phyloP scores from a whole-genome alignment of 2,329 filamentous ascomycete species.

The Trichoderma arundinaceum region DNA sequence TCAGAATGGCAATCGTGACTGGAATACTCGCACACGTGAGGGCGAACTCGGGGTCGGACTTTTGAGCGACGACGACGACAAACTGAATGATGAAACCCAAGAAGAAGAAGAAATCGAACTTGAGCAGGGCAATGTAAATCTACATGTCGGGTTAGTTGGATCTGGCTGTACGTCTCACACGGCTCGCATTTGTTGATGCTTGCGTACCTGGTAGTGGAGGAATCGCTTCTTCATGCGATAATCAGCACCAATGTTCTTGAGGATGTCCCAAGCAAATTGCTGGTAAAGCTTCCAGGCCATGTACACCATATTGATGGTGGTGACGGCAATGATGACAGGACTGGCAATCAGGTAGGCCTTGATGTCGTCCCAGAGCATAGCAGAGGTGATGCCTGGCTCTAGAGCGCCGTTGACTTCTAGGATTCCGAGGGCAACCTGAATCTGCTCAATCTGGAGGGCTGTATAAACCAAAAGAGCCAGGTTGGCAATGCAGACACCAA shows the following conservation, averaged over 20 bases:
- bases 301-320: constrained; percentile 73
- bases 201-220: constrained; percentile 85
- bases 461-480: constrained; percentile 90
- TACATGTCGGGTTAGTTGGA: constrained; percentile 46
- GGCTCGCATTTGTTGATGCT: no score
- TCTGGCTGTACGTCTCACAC: background rate
- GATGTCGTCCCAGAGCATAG: constrained; percentile 70
- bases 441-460: constrained; percentile 90
- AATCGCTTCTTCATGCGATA: constrained; percentile 96
- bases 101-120: constrained; percentile 99
- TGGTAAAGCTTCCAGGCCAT: constrained; percentile 95
- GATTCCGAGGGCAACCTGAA: constrained; percentile 70
- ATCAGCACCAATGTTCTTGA: constrained; percentile 98
- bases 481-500: constrained; percentile 93
- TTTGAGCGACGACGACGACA: constrained; percentile 81
- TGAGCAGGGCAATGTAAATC: constrained; percentile 97
- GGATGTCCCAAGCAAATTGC: constrained; percentile 98
- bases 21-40: constrained; percentile 90
- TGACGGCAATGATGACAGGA: constrained; percentile 79
- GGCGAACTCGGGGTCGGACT: constrained; percentile 75
- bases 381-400: constrained; percentile 39
- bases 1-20: constrained; percentile 85
- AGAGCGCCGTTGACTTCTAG: constrained; percentile 57
- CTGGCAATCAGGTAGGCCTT: constrained; percentile 82
- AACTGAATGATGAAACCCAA: constrained; percentile 98